Conservation (phyloP, 2,329 filamentous ascomycete genomes). For the Aspergillus uvarum region DNA sequence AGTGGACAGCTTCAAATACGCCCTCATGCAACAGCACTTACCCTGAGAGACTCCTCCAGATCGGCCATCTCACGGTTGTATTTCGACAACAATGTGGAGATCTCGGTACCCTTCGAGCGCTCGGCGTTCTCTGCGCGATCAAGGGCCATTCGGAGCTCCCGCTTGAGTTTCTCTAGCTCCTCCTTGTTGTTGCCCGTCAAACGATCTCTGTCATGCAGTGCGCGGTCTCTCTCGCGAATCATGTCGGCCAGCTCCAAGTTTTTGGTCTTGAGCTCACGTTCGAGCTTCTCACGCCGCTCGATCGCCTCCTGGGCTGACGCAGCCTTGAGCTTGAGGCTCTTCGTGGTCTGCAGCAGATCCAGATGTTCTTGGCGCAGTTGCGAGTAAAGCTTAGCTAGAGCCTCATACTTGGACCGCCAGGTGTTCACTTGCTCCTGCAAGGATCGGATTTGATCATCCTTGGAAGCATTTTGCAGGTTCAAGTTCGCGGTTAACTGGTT, state of each 20-base stretch:
- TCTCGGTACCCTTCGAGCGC: conserved; percentile 87
- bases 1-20: conserved; percentile 4
- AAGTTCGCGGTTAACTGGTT: conserved; percentile 77
- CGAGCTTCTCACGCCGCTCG: conserved; percentile 87
- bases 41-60: conserved; percentile 80
- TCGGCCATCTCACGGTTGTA: conserved; percentile 98
- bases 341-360: conserved; percentile 93
- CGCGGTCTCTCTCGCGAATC: conserved; percentile 94
- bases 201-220: conserved; percentile 88
- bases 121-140: conserved; percentile 92
- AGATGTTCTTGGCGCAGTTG: conserved; percentile 94
- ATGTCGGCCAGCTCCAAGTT: conserved; percentile 98
- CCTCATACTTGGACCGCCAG: conserved; percentile 96
- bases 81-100: conserved; percentile 90
- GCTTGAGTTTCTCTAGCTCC: conserved; percentile 89
- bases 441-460: conserved; percentile 89
- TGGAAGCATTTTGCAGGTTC: conserved; percentile 80
- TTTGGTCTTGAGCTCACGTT: conserved; percentile 98
- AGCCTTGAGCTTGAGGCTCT: conserved; percentile 91
- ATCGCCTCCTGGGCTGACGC: conserved; percentile 97
- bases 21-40: conserved; percentile 24
- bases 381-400: conserved; percentile 93
- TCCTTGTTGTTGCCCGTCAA: conserved; percentile 84
- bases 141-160: conserved; percentile 86
- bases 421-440: conserved; percentile 97